A percentile compares a stretch with the other conserved stretches of the same genome.
Conservation (phyloP, 768 basidiomycete species). For the Boletus insuetus region DNA sequence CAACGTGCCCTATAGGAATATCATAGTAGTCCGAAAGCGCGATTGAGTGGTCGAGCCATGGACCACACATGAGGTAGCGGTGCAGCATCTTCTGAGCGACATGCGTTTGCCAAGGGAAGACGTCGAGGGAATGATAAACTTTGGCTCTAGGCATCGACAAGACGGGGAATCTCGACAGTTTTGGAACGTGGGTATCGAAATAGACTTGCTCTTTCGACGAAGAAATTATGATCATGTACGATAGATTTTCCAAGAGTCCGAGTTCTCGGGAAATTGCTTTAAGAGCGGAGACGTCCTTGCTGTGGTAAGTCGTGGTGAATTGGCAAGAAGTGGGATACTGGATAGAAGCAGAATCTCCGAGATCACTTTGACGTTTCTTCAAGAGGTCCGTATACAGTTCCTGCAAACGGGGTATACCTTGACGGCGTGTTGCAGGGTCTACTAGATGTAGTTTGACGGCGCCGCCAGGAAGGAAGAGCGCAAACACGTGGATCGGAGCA, state of each 20-base stretch:
- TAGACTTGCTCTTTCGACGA: conserved; percentile 82
- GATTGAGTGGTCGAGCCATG: conserved; percentile 77
- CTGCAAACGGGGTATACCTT: conserved; percentile 73
- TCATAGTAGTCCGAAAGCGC: conserved; percentile 89
- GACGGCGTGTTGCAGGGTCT: conserved; percentile 84
- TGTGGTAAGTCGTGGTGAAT: conserved; percentile 73
- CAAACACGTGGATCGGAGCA: conserved; percentile 80
- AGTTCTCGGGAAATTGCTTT: conserved; percentile 88
- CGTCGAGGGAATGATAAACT: conserved; percentile 68
- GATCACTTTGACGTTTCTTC: conserved; percentile 44
- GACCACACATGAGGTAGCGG: conserved; percentile 74
- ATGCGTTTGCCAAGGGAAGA: conserved; percentile 87
- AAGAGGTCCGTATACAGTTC: conserved; percentile 68
- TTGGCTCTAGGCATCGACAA: conserved; percentile 83
- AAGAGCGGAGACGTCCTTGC: conserved; percentile 73
- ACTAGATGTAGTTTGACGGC: conserved; percentile 80
- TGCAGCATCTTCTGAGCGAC: conserved; percentile 80
- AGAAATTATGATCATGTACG: conserved; percentile 76
- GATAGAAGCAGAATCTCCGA: conserved; percentile 47
- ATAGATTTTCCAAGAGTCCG: conserved; percentile 67
- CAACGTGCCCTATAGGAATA: conserved; percentile 88
- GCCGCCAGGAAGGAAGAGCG: conserved; percentile 75
- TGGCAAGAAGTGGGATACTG: conserved; percentile 62
- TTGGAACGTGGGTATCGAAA: conserved; percentile 70
- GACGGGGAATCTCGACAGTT: conserved; percentile 81